Percentiles rank a stretch among this genome's conserved stretches.
Evolutionary conservation across 1,139 yeast genomes (phyloP).

Genomic region (Debaryomycetaceae sp.): DNA sequence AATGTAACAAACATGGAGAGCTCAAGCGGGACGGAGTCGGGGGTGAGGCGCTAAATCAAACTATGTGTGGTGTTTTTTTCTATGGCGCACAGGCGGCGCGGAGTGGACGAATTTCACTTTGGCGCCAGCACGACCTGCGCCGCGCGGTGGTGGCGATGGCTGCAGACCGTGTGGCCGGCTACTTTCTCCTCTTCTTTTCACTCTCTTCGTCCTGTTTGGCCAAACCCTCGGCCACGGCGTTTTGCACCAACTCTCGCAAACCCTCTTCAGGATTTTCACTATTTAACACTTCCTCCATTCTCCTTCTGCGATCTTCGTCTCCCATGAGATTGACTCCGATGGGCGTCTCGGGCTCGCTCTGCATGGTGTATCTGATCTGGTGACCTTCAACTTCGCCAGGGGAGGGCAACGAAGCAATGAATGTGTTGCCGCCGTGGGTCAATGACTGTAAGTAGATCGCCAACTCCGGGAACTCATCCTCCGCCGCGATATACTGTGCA

Average conservation of each 20-base stretch:
- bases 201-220: constrained; percentile 16
- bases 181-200: constrained; percentile 22
- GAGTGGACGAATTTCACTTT: no score
- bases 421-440: constrained; percentile 22
- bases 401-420: constrained; percentile 30
- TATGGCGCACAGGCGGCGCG: no score
- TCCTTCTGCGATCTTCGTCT: constrained; percentile 53
- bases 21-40: no score
- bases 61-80: no score
- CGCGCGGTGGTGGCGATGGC: no score
- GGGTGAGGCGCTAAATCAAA: no score
- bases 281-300: constrained; percentile 65
- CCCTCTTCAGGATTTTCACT: constrained; percentile 80
- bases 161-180: no score
- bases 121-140: no score
- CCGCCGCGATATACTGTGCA: constrained; percentile 69
- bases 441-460: constrained; percentile 55
- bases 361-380: constrained; percentile 54
- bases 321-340: constrained; percentile 13
- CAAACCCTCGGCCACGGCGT: constrained; percentile 56
- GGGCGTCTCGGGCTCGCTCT: constrained; percentile 22
- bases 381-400: constrained; percentile 48
- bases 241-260: constrained; percentile 61
- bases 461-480: constrained; percentile 79
- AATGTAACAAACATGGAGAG: constrained; percentile 1